phyloP scores from a whole-genome alignment of 257 asterid genomes.

The Solanum virginianum region DNA sequence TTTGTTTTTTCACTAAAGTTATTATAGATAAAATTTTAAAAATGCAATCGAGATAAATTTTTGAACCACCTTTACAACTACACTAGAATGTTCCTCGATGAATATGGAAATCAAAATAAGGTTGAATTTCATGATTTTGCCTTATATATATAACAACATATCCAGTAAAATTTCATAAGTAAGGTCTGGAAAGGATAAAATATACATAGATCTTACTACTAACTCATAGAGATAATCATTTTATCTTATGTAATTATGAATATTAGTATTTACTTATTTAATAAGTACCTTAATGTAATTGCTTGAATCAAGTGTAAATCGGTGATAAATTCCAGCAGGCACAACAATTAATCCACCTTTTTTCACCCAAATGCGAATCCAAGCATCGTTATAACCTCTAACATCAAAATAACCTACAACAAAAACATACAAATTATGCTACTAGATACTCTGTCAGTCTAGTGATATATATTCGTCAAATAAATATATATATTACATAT shows the following conservation, averaged over 20 bases:
- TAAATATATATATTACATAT: neutral
- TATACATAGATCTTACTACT: too few relatives aligned
- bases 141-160: too few relatives aligned
- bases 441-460: too few relatives aligned
- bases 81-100: too few relatives aligned
- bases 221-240: neutral
- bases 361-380: constrained; percentile 90
- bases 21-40: too few relatives aligned
- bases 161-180: too few relatives aligned
- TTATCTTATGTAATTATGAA: neutral
- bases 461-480: neutral
- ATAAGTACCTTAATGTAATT: constrained; percentile 58
- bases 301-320: constrained; percentile 67
- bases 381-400: constrained; percentile 48
- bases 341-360: constrained; percentile 82
- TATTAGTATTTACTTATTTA: neutral
- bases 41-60: too few relatives aligned
- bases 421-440: neutral
- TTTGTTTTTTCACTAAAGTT: too few relatives aligned
- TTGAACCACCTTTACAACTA: too few relatives aligned
- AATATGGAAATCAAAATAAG: neutral
- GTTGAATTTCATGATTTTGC: neutral
- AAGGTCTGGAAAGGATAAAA: too few relatives aligned
- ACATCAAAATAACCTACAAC: constrained; percentile 75
- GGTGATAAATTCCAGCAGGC: constrained; percentile 93